A percentile compares a stretch with the other conserved stretches of the same genome.
Evolutionary conservation across 805 yeast species (phyloP).

Genomic region (Kodamaea fukazawae): DNA sequence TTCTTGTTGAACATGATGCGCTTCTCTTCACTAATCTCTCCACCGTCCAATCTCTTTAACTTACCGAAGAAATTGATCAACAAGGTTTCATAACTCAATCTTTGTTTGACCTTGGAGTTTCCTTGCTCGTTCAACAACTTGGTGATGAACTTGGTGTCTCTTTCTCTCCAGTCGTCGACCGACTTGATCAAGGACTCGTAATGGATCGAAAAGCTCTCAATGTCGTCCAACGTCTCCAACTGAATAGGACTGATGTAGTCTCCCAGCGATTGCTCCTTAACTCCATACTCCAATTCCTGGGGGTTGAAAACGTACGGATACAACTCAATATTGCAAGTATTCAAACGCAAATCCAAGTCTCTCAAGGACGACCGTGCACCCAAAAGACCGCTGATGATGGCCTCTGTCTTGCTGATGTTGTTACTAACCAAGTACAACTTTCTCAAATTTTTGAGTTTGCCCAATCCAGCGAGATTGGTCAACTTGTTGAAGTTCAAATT

Average conservation of each 20-base stretch:
- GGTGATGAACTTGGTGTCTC: conserved; percentile 32
- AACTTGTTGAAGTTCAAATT: conserved; percentile 51
- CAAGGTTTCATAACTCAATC: conserved; percentile 34
- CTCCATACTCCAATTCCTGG: conserved; percentile 30
- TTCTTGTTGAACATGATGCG: conserved; percentile 9
- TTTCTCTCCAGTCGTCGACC: conserved; percentile 39
- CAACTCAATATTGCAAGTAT: conserved; percentile 44
- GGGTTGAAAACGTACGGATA: conserved; percentile 56
- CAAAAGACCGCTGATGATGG: conserved; percentile 29
- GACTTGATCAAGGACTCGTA: conserved; percentile 41
- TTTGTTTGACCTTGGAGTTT: conserved; percentile 18
- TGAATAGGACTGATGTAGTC: conserved; percentile 35
- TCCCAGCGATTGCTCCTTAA: conserved; percentile 9
- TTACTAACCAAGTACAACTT: conserved; percentile 47
- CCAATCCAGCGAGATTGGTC: conserved; percentile 31
- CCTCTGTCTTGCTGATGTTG: conserved; percentile 33
- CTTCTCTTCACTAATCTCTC: conserved; percentile 17
- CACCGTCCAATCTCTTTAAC: conserved; percentile 39
- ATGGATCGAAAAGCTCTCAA: conserved; percentile 49
- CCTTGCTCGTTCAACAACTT: conserved; percentile 20
- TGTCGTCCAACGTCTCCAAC: conserved; percentile 48
- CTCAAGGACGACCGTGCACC: conserved; percentile 32
- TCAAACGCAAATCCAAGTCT: conserved; percentile 48
- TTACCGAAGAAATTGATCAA: conserved; percentile 32
- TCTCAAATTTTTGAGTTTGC: conserved; percentile 32